Conservation (phyloP, 495 filamentous ascomycete genomes). For the Tricharina praecox region DNA sequence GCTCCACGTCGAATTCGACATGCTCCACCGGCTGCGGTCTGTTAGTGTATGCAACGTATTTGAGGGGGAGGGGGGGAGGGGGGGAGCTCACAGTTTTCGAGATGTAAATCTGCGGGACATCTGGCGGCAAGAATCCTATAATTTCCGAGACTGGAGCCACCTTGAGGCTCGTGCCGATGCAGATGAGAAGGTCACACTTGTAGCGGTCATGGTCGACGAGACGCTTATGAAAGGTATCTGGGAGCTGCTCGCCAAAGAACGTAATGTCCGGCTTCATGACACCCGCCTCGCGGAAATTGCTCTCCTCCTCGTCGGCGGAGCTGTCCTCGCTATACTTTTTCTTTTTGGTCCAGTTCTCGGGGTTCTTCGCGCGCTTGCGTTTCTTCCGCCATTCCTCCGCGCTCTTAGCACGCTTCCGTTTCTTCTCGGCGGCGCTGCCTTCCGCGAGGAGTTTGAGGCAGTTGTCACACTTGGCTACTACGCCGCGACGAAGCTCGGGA, state of each 20-base stretch:
- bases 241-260: conserved; percentile 87
- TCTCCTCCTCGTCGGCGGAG: conserved; percentile 54
- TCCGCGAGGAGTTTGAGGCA: conserved; percentile 35
- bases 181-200: conserved; percentile 76
- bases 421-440: conserved; percentile 35
- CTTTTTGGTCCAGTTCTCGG: conserved; percentile 32
- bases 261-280: conserved; percentile 99
- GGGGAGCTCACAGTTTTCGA: conserved; percentile 48
- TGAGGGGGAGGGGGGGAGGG: not conserved
- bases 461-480: conserved; percentile 45
- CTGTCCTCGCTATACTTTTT: conserved; percentile 32
- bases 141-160: conserved; percentile 91
- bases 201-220: conserved; percentile 63
- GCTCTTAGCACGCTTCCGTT: conserved; percentile 60
- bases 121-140: conserved; percentile 54
- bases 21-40: conserved; percentile 52
- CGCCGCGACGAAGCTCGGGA: conserved; percentile 56
- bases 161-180: conserved; percentile 92
- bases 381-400: conserved; percentile 26
- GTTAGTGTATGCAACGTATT: not conserved
- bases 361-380: not conserved
- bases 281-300: conserved; percentile 51
- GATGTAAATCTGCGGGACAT: conserved; percentile 89
- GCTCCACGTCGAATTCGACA: conserved; percentile 85
- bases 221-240: conserved; percentile 65